These are phyloP conservation scores for Xylariaceae sp. DNA, from an alignment of 2,329 filamentous ascomycete genomes.

Conservation along the genomic window DNA sequence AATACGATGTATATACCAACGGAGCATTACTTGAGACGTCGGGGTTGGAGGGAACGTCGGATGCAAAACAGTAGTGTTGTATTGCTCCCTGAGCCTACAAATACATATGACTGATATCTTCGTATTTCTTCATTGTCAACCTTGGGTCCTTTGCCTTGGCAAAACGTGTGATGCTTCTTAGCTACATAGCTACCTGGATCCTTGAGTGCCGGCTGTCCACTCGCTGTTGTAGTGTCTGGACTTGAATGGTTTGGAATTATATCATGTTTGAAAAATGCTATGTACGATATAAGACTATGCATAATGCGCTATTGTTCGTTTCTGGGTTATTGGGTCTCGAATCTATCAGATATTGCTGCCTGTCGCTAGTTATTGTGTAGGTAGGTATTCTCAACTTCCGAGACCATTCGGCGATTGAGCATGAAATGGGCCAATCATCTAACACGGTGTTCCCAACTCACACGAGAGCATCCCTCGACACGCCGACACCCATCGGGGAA, in stretches of 20 bases:
- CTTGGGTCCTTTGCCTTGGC: no score
- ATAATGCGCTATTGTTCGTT: no score
- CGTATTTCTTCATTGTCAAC: background rate
- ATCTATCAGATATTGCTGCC: no score
- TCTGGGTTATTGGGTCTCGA: no score
- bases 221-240: no score
- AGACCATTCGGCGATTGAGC: no score
- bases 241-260: no score
- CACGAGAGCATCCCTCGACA: background rate
- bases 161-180: background rate
- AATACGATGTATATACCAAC: slow-evolving; percentile 39
- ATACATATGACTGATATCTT: background rate
- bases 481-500: slow-evolving; percentile 13
- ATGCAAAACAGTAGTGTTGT: slow-evolving; percentile 29
- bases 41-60: slow-evolving; percentile 14
- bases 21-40: slow-evolving; percentile 19
- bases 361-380: slow-evolving; percentile 6
- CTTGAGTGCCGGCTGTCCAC: background rate
- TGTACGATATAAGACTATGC: no score
- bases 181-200: background rate
- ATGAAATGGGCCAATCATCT: slow-evolving; percentile 28
- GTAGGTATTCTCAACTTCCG: background rate
- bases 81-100: slow-evolving; percentile 25
- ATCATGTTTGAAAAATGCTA: no score
- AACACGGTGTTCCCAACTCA: slow-evolving; percentile 11